These are phyloP conservation scores for Helotiales sp. DNA, from an alignment of 2,329 filamentous ascomycete genomes.

Conservation along the genomic window DNA sequence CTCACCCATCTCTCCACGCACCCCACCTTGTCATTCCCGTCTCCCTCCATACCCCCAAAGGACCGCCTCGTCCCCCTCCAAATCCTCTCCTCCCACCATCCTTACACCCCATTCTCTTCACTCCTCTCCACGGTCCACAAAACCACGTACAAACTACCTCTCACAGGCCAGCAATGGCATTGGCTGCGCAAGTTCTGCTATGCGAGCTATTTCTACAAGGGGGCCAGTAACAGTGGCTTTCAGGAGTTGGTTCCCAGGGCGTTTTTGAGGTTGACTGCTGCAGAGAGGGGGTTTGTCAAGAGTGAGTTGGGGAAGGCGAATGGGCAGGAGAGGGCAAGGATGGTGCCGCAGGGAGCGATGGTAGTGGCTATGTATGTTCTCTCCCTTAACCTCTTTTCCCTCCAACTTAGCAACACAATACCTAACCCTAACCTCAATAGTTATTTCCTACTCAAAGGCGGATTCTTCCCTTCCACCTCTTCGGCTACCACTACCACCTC, in stretches of 20 bases:
- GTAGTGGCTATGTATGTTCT: neutral
- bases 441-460: neutral
- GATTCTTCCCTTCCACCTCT: neutral
- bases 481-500: too few relatives aligned
- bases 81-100: neutral
- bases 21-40: neutral
- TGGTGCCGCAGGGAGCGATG: neutral
- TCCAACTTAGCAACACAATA: too few relatives aligned
- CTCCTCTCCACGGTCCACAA: neutral
- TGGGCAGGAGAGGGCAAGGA: neutral
- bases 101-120: neutral
- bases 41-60: neutral
- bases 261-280: neutral
- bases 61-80: neutral
- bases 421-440: neutral
- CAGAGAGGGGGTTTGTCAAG: neutral
- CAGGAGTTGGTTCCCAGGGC: neutral
- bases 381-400: neutral
- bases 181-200: slow-evolving; percentile 4
- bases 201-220: neutral
- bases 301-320: neutral
- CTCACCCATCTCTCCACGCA: neutral
- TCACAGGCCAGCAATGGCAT: neutral
- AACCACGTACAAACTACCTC: neutral
- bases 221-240: neutral